phyloP scores from a whole-genome alignment of 106 monocot species.

The Narthecium ossifragum region DNA sequence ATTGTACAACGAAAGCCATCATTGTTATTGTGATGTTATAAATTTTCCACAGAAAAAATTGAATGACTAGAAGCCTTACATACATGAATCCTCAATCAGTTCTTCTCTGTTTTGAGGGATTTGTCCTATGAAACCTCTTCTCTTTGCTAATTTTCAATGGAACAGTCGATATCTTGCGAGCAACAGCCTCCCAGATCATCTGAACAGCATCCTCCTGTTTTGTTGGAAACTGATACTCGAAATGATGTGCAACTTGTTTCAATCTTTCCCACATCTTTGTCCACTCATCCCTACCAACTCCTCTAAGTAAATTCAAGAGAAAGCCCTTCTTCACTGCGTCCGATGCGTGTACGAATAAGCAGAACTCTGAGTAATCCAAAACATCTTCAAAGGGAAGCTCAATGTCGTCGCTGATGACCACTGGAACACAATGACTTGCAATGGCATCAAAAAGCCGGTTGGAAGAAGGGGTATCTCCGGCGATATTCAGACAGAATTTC shows the following conservation, averaged over 20 bases:
- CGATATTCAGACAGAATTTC: conserved; percentile 79
- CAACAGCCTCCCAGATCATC: conserved; percentile 86
- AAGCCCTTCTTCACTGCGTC: conserved; percentile 59
- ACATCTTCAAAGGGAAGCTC: conserved; percentile 86
- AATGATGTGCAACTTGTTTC: conserved; percentile 46
- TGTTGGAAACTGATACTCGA: conserved; percentile 74
- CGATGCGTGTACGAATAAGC: conserved; percentile 54
- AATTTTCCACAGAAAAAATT: too few relatives aligned
- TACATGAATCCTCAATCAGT: too few relatives aligned
- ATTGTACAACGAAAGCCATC: too few relatives aligned
- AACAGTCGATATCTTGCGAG: conserved; percentile 35
- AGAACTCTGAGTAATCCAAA: conserved; percentile 73
- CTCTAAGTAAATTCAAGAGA: conserved; percentile 42
- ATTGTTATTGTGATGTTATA: too few relatives aligned
- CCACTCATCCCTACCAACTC: conserved; percentile 50
- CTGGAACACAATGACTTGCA: conserved; percentile 72
- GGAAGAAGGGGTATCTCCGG: conserved; percentile 90
- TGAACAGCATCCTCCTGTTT: conserved; percentile 61
- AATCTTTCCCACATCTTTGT: conserved; percentile 64
- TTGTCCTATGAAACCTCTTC: conserved; percentile 25
- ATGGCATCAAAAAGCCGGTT: conserved; percentile 88
- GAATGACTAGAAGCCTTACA: too few relatives aligned
- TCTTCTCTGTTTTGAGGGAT: conserved; percentile 1
- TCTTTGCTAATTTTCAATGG: conserved; percentile 33
- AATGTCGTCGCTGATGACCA: conserved; percentile 75